Evolutionary conservation across 2,329 filamentous ascomycete genomes (phyloP).

Genomic region (Botrytis porri): DNA sequence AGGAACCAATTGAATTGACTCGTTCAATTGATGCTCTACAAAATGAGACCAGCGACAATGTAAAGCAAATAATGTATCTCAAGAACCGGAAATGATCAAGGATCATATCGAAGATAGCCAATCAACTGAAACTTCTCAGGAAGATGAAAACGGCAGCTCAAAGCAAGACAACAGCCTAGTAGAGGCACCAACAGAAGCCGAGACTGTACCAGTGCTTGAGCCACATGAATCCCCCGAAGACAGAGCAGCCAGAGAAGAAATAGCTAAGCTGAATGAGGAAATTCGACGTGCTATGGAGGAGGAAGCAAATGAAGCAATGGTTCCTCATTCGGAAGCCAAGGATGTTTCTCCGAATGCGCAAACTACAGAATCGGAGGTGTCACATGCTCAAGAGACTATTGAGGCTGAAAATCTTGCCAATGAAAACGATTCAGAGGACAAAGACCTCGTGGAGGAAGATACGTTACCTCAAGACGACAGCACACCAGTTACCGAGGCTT

Average conservation of each 20-base stretch:
- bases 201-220: not conserved
- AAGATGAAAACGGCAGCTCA: not conserved
- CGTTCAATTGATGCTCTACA: not conserved
- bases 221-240: slow-evolving; percentile 4
- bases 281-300: slow-evolving; percentile 18
- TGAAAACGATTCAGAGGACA: not conserved
- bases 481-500: not conserved
- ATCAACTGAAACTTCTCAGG: not conserved
- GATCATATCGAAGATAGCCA: not conserved
- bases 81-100: not conserved
- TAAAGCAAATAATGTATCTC: not conserved
- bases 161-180: not conserved
- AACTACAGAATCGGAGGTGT: not conserved
- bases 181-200: not conserved
- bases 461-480: not conserved
- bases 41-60: not conserved
- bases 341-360: not conserved
- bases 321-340: not conserved
- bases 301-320: not conserved
- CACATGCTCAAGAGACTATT: not conserved
- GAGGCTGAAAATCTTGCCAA: not conserved
- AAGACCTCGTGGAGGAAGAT: not conserved
- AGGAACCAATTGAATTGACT: not conserved
- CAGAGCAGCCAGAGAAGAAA: slow-evolving; percentile 15
- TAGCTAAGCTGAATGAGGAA: slow-evolving; percentile 16